Conservation (phyloP, 164 flowering plant species). For the Magnolia sinica region DNA sequence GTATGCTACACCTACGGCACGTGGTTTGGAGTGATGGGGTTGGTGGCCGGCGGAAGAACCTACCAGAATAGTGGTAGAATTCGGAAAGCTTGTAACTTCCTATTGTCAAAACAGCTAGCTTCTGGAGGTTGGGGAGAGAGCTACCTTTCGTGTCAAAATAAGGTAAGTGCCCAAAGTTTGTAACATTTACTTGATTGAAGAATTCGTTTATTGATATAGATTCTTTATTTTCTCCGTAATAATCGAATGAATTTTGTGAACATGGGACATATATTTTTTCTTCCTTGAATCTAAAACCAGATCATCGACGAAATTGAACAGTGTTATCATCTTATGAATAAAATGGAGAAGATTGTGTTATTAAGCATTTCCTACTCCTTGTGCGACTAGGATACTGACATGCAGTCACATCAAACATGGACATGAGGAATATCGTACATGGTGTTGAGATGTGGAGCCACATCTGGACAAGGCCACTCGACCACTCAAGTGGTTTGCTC, state of each 20-base stretch:
- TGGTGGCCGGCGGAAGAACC: slow-evolving; percentile 74
- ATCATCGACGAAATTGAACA: no score
- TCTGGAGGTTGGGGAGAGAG: slow-evolving; percentile 99
- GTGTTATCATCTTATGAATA: not conserved
- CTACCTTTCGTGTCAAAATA: slow-evolving; percentile 82
- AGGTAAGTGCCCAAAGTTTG: slow-evolving; percentile 36
- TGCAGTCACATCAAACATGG: no score
- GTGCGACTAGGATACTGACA: no score
- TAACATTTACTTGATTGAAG: no score
- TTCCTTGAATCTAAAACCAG: no score
- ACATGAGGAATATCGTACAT: no score
- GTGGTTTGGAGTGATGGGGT: slow-evolving; percentile 90
- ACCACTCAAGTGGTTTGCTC: no score
- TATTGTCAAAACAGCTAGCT: slow-evolving; percentile 76
- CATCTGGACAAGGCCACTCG: no score
- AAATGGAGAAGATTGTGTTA: not conserved
- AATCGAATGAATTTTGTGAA: no score
- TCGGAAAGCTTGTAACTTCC: slow-evolving; percentile 76
- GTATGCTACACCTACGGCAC: slow-evolving; percentile 89
- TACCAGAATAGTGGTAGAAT: slow-evolving; percentile 49
- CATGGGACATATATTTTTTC: no score
- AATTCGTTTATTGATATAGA: not conserved
- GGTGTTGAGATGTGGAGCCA: no score
- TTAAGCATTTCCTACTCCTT: not conserved
- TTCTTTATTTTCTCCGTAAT: no score